phyloP scores from a whole-genome alignment of 768 basidiomycete species.

The Auricularia cornea region DNA sequence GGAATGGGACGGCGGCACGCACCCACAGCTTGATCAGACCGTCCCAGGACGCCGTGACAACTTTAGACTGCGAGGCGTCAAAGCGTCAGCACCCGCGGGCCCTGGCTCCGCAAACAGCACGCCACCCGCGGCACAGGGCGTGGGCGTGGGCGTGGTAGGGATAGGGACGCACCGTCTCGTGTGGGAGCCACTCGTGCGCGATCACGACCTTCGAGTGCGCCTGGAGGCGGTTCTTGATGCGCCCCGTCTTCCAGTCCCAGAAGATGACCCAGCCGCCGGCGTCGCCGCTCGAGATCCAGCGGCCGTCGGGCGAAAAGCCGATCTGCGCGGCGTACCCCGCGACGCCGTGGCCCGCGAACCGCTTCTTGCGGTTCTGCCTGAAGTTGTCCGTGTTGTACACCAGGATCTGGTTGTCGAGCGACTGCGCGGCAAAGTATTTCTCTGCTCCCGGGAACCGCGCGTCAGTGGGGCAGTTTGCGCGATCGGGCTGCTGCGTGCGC shows the following conservation, averaged over 20 bases:
- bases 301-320: conserved; percentile 96
- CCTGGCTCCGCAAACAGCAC: not conserved
- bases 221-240: conserved; percentile 82
- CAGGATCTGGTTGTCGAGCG: conserved; percentile 95
- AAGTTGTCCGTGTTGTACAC: conserved; percentile 97
- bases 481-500: not conserved
- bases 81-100: not conserved
- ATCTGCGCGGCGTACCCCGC: conserved; percentile 97
- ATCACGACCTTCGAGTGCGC: conserved; percentile 97
- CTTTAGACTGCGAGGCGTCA: conserved; percentile 64
- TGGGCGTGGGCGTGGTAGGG: not conserved
- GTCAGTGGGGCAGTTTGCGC: not conserved
- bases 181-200: conserved; percentile 95
- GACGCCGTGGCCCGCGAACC: conserved; percentile 93
- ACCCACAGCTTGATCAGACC: conserved; percentile 98
- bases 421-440: conserved; percentile 97
- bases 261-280: conserved; percentile 92
- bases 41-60: conserved; percentile 97
- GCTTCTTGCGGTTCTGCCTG: conserved; percentile 97
- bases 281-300: conserved; percentile 96
- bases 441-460: conserved; percentile 32
- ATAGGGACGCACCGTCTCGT: conserved; percentile 72
- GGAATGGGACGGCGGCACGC: conserved; percentile 21
- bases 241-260: conserved; percentile 99
- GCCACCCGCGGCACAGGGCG: not conserved